phyloP scores from a whole-genome alignment of 2,329 filamentous ascomycete genomes.

The Trichophyton rubrum region DNA sequence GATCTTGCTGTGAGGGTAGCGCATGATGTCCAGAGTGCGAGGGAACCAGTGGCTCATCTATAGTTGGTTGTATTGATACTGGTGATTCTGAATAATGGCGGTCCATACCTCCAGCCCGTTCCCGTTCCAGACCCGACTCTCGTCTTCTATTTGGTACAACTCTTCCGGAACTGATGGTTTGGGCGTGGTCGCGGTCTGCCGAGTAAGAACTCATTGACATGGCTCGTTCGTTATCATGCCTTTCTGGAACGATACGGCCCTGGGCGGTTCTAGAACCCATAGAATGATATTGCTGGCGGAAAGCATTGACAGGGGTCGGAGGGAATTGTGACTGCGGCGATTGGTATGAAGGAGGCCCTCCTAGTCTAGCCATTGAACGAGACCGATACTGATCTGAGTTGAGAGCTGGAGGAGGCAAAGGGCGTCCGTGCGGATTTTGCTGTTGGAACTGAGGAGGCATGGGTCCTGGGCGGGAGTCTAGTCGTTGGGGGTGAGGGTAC shows the following conservation, averaged over 20 bases:
- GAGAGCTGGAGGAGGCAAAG: slow-evolving; percentile 55
- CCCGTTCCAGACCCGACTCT: slow-evolving; percentile 36
- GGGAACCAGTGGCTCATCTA: slow-evolving; percentile 7
- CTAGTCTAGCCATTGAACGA: slow-evolving; percentile 73
- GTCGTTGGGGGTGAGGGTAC: slow-evolving; percentile 60
- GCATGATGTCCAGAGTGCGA: slow-evolving; percentile 4
- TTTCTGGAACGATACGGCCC: slow-evolving; percentile 79
- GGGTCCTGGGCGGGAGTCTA: slow-evolving; percentile 47
- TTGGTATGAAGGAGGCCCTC: slow-evolving; percentile 61
- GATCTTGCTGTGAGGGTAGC: slow-evolving; percentile 11
- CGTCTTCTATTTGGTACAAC: slow-evolving; percentile 68
- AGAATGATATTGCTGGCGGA: slow-evolving; percentile 61
- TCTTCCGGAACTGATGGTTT: slow-evolving; percentile 77
- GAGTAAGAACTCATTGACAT: slow-evolving; percentile 90
- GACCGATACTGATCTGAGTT: slow-evolving; percentile 80
- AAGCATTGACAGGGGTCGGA: slow-evolving; percentile 58
- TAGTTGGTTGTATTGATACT: slow-evolving; percentile 40
- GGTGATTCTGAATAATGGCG: slow-evolving; percentile 24
- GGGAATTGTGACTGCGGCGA: slow-evolving; percentile 48
- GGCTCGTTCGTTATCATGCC: slow-evolving; percentile 81
- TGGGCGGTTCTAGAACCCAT: slow-evolving; percentile 70
- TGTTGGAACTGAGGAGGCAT: slow-evolving; percentile 43
- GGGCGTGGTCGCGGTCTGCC: slow-evolving; percentile 61
- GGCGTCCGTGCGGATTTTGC: slow-evolving; percentile 46
- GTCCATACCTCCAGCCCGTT: slow-evolving; percentile 19